Evolutionary conservation across 73 alveolate genomes (phyloP), one percentile per base, ranked within the genome.

Genomic region (Paramecium caudatum): DNA sequence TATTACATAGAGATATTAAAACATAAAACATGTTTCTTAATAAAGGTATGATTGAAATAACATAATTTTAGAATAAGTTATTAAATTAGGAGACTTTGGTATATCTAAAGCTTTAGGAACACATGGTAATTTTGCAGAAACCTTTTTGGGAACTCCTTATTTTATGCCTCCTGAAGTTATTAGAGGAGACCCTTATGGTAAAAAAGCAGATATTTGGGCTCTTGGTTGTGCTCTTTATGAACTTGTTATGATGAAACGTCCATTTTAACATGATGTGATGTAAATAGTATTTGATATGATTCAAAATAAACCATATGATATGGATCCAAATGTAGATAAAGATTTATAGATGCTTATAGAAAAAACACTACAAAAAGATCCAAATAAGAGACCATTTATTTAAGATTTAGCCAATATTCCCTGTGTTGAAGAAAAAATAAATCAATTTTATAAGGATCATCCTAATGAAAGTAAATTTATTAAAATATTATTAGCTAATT

Each of bases 21-120:
- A 90, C 98, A 41, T 91, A 94, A 82, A 98, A 98, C 94, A 95
- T 98, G 74, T 97, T 98, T 90, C 63, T 98, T 21, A 90, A 95
- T 3, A 94, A 94, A 68, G 68, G 65, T 41, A 34, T 37, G 12
- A 74, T 27, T 55, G 23, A 27, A 0, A 21, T 0, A 23, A 13
- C 2, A 9, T 68, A 68, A n/a, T 68, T 34, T 68, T 2, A 68
- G 94, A 96, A 34, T 94, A 93, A 19, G 93, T 92, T 21, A 93
- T 98, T 33, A 98, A 98, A 81, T 91, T 97, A n/a, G 99, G 99
- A 17, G 99, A 98, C 90, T 97, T 98, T 83, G 99, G 99, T 1
- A 97, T 98, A 5, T 97, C 99, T 10, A 98, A 97, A 91, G 90
- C 96, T 55, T 92, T 96, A 68, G 97, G 95, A 85, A 96, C 97